Base-by-base conservation (phyloP, 2,329 filamentous ascomycete genomes). In the Colletotrichum caudatum region DNA sequence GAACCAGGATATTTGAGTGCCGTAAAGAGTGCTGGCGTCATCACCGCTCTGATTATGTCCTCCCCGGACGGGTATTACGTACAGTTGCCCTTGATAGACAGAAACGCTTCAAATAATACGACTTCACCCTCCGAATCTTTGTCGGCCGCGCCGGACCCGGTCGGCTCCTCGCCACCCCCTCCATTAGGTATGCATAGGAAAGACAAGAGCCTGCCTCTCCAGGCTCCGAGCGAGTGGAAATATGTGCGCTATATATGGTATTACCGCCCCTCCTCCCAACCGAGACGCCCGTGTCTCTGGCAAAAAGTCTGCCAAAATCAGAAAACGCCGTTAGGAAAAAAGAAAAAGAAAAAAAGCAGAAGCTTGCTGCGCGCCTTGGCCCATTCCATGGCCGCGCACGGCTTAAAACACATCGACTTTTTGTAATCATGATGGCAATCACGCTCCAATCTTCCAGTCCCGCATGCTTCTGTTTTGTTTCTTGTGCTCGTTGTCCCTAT, bases 201-300 rank as follows among this genome's bases (percentile, higher is more conserved):
- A 23, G 11, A 26, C 57, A 46, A 51, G 56, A 58, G 64, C n/a
- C 41, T 54, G 53, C 8, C 35, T 23, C 23, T 23, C 35, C 4
- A 48, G 58, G 39, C 64, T 53, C 58, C 53, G 29, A 71, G 44
- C 65, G 69, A 71, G 69, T 68, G 59, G n/a, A 64, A 56, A 54
- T 39, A 61, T 68, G 20, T 71, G 46, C 59, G 69, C 69, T 71
- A 20, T 50, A 44, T 53, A 60, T 71, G 69, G 65, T 71, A 71
- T 69, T 71, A 69, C 46, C 46, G 53, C 54, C 20, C n/a, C n/a
- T 3, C 46, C 2, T 12, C 46, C 9, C 54, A n/a, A 37, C 44
- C 33, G 50, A 64, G 51, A 50, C 61, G 46, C 14, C 51, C 61
- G 4, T 46, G 61, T 56, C 61, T 54, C 37, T 64, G 50, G 11